Evolutionary conservation across 768 basidiomycete genomes (phyloP), one percentile per base, ranked within the genome.

Genomic region (Porpolomopsis calyptriformis): DNA sequence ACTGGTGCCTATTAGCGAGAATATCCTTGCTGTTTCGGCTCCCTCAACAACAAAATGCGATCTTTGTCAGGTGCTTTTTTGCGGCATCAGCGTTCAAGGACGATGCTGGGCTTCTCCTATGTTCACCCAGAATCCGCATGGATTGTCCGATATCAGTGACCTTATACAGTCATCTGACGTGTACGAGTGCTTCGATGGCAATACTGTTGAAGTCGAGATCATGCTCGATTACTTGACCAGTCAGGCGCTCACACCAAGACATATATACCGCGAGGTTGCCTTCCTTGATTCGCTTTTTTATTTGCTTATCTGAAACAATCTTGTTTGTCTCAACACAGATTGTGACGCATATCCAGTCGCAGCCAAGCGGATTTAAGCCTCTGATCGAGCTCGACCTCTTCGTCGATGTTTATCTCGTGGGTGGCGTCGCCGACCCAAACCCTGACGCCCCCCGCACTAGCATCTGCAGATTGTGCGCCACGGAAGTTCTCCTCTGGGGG

Each of bases 1-100:
- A 39, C 46, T 35, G 19, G 9, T 33, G 37, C 31, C 8, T 18
- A 50, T 11, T 41, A 87, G 85, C 56, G 88, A 89, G 62, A 85
- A 76, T 55, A 57, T 88, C 4, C 74, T 88, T 20, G 84, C 85
- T 22, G 62, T 82, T 2, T 68, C 64, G 25, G 85, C 88, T 10
- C 88, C 88, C 11, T 63, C 77, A 25, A 86, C 87, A n/a, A 76
- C 84, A 20, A 82, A 76, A 61, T 91, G 88, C 56, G 87, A 89
- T 58, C 73, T 90, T 51, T 91, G 88, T 53, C 78, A 80, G 49
- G 78, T 85, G 6, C 83, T 72, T 1, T 90, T 90, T 60, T 91
- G 88, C 56, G 88, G 88, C 8, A 78, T 91, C 48, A 76, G 76
- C 40, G 73, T 91, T 19, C 85, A 78, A 46, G 76, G 74, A 12